Base-by-base conservation (phyloP, 352 stramenopile species). In the Phytopythium vexans region DNA sequence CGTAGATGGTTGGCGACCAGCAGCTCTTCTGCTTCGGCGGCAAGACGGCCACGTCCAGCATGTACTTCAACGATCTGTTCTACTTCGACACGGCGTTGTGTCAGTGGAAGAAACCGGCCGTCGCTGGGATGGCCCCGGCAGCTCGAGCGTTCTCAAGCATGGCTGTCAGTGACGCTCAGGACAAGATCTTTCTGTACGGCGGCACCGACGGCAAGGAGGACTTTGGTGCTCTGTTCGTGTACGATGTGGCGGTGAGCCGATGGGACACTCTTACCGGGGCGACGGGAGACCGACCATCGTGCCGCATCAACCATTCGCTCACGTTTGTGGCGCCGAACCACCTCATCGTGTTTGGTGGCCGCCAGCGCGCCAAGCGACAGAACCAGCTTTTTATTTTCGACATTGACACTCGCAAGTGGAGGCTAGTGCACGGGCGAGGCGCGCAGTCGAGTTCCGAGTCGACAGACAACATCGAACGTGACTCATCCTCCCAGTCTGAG, bases 1-100 rank as follows among this genome's bases (percentile, higher is more conserved):
- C 33, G 47, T 52, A 79, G 69, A 56, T 82, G 1, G 41, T 89
- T 1, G 70, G 71, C n/a, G 74, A 77, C 34, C 76, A 81, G 8
- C 56, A 81, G 34, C 46, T 91, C 14, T 91, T 80, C 50, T 82
- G 80, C 54, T 91, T 89, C 64, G 81, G 81, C 44, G 81, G 81
- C 49, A 85, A 83, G 56, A 74, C 86, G 55, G 72, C 72, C 1
- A 52, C 57, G 8, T 64, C 62, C 7, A 70, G 66, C 31, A 58
- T 36, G 10, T 89, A 74, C 60, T 88, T 76, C 58, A 80, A 87
- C 58, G 81, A 91, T 54, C 67, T 91, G 14, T 89, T 91, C 52
- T 89, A 86, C 64, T 88, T 83, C 53, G 76, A 91, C 50, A 61
- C 72, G 12, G 53, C 51, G n/a, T 44, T 86, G 14, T 78, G 82